Percentiles rank a stretch among this genome's conserved stretches.
Conservation (phyloP, 2,329 filamentous ascomycete species). For the Arachnomyces sp. region DNA sequence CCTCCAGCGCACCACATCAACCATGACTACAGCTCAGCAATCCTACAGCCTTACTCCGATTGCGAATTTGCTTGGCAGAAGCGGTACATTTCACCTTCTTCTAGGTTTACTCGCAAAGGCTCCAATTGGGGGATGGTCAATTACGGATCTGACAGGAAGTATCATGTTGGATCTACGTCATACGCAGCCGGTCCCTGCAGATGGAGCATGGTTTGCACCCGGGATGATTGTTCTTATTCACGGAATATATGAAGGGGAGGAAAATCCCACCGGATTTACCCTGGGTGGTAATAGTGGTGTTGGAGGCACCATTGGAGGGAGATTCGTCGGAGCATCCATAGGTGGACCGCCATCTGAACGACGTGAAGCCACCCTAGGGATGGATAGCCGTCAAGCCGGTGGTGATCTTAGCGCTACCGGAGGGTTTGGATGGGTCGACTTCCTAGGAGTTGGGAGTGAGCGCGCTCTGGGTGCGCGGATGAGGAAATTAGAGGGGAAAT, state of each 20-base stretch:
- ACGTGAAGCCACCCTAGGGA: constrained; percentile 69
- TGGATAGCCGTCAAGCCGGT: constrained; percentile 42
- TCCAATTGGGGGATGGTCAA: constrained; percentile 71
- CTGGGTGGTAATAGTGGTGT: constrained; percentile 73
- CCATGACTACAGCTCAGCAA: constrained; percentile 42
- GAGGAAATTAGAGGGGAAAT: constrained; percentile 66
- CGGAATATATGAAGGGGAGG: constrained; percentile 90
- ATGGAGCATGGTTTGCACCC: constrained; percentile 85
- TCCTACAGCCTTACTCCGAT: constrained; percentile 87
- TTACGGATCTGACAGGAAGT: constrained; percentile 81
- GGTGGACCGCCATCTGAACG: constrained; percentile 88
- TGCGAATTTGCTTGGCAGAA: constrained; percentile 65
- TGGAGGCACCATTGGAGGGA: constrained; percentile 84
- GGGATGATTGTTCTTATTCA: constrained; percentile 96
- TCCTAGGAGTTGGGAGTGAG: constrained; percentile 83
- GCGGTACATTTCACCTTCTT: constrained; percentile 76
- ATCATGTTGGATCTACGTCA: constrained; percentile 77
- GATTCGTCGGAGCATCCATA: constrained; percentile 83
- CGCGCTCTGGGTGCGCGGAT: constrained; percentile 75
- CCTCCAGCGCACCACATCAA: constrained; percentile 53
- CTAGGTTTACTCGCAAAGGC: constrained; percentile 74
- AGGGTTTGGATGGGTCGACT: constrained; percentile 96
- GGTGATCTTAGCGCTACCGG: constrained; percentile 51
- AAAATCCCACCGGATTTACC: constrained; percentile 55
- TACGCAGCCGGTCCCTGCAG: constrained; percentile 71